These are phyloP conservation scores for Escallonia herrerae DNA, from an alignment of 129 eudicot genomes.

Conservation along the genomic window DNA sequence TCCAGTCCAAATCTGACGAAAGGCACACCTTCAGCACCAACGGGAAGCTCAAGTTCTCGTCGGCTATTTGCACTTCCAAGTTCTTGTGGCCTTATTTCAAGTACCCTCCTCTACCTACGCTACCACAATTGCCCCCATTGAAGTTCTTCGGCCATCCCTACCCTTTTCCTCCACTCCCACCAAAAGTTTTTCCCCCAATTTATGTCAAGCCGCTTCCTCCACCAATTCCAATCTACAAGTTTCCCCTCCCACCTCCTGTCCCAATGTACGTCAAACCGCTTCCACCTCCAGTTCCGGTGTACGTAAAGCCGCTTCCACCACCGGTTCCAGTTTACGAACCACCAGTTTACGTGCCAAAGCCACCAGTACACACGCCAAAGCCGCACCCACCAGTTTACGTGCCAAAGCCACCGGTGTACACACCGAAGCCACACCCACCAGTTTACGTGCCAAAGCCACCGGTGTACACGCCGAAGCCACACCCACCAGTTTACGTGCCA, in stretches of 20 bases:
- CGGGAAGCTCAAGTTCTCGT: constrained; percentile 57
- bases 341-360: constrained; percentile 9
- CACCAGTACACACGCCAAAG: too few species aligned
- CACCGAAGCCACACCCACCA: too few species aligned
- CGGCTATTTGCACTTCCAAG: constrained; percentile 62
- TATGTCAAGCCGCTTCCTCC: constrained; percentile 12
- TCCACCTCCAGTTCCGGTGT: too few species aligned
- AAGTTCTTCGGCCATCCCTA: constrained; percentile 31
- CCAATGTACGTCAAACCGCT: not conserved
- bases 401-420: too few species aligned
- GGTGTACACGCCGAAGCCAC: too few species aligned
- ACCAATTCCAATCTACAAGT: constrained; percentile 12
- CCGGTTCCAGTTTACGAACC: constrained; percentile 10
- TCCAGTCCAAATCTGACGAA: constrained; percentile 29
- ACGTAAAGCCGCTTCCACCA: constrained; percentile 16
- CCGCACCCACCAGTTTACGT: too few species aligned
- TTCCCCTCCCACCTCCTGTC: constrained; percentile 23
- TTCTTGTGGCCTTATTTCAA: constrained; percentile 66
- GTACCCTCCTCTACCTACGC: constrained; percentile 58
- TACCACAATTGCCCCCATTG: constrained; percentile 18
- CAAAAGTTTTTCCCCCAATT: not conserved
- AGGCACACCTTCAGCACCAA: constrained; percentile 49
- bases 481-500: too few species aligned
- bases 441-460: too few species aligned
- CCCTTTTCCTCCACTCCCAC: constrained; percentile 15